A percentile compares a stretch with the other conserved stretches of the same genome.
Evolutionary conservation across 139 green algal genomes (phyloP).

Genomic region (Picochlorum sp.): DNA sequence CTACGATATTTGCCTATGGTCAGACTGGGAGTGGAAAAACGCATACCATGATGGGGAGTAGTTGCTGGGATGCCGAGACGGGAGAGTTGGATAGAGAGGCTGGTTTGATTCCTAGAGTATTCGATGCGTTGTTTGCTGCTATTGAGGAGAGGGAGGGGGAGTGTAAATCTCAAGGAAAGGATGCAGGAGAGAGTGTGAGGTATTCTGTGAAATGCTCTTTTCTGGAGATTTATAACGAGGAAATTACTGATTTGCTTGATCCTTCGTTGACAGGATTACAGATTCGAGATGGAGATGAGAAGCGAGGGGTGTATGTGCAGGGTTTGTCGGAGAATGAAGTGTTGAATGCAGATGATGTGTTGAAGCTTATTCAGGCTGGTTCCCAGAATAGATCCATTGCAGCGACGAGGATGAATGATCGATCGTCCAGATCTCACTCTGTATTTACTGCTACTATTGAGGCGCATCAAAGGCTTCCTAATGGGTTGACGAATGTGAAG

Average conservation of each 20-base stretch:
- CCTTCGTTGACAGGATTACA: constrained; percentile 39
- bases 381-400: constrained; percentile 61
- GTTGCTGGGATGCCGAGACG: neutral
- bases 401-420: constrained; percentile 78
- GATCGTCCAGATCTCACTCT: constrained; percentile 79
- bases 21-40: constrained; percentile 72
- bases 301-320: constrained; percentile 76
- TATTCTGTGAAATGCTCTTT: constrained; percentile 39
- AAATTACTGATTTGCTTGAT: constrained; percentile 76
- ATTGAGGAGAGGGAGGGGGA: constrained; percentile 48
- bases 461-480: constrained; percentile 25
- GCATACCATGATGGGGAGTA: constrained; percentile 57
- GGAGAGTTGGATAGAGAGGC: constrained; percentile 12
- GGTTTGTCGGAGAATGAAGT: constrained; percentile 60
- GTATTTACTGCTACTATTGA: constrained; percentile 71
- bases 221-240: constrained; percentile 96
- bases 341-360: constrained; percentile 63
- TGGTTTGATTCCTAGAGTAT: constrained; percentile 71
- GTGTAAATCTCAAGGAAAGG: neutral
- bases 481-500: constrained; percentile 37
- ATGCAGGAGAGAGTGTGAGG: constrained; percentile 5
- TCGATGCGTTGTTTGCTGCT: constrained; percentile 67
- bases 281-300: constrained; percentile 60
- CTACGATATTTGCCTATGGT: constrained; percentile 63
- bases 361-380: constrained; percentile 56